Evolutionary conservation across 768 basidiomycete species (phyloP), one percentile per base, ranked within the genome.

Genomic region (Tylopilus felleus): DNA sequence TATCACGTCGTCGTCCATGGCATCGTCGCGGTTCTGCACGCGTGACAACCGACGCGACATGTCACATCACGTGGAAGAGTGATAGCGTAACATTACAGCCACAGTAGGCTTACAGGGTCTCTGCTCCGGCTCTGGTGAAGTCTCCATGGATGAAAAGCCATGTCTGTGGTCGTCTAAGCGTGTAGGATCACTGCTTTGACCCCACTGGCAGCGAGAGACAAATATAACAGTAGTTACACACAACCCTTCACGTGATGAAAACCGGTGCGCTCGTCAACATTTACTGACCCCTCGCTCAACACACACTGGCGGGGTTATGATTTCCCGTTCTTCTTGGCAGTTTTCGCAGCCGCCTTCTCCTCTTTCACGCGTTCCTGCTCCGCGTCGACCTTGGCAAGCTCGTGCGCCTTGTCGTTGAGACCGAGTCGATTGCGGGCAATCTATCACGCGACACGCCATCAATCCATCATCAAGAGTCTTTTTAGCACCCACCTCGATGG

Each of bases 351-450:
- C 71, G 81, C 80, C 39, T 77, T 77, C 57, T 80, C 80, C 58
- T 83, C 82, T 74, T 86, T 84, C 36, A 68, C 75, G n/a, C 77
- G 69, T 51, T 77, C 77, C 64, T 75, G 75, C 56, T 72, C 74
- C 17, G 71, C 83, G 52, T 91, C 87, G 47, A 71, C 80, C 66
- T 89, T 88, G 19, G 91, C 93, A 40, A 85, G 65, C 67, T 93
- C 83, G 73, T 95, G 91, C 3, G 90, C 86, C 47, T 73, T 74
- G 68, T 95, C 92, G 70, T 99, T 99, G 45, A 98, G 78, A 2
- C 93, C 94, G 1, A 92, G 80, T 52, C 86, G 77, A 75, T 98
- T 98, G 55, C 97, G 84, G 10, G 93, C 83, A 70, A 99, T 95
- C 90, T 97, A 50, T 33, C 58, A 39, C 14, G 35, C 9, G 14